Conservation (phyloP, 306 rosid genomes). For the Dalbergia oliveri region DNA sequence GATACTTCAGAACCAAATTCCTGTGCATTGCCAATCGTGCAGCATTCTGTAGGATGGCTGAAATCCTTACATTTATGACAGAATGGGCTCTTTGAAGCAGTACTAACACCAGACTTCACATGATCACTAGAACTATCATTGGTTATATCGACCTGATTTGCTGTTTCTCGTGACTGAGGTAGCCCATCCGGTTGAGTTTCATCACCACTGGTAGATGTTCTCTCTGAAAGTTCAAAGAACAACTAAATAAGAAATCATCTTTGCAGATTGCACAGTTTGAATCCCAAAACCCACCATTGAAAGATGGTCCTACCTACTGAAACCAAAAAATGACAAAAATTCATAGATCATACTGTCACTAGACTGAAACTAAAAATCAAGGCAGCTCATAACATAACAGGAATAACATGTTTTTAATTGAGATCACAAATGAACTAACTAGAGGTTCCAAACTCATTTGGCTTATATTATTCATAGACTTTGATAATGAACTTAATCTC, state of each 20-base stretch:
- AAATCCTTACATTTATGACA: conserved; percentile 71
- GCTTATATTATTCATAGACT: conserved; percentile 57
- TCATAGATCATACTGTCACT: conserved; percentile 13
- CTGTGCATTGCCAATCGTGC: conserved; percentile 52
- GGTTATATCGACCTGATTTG: conserved; percentile 59
- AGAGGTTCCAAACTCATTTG: conserved; percentile 57
- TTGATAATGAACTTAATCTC: conserved; percentile 55
- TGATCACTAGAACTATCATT: conserved; percentile 59
- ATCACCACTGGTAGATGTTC: conserved; percentile 46
- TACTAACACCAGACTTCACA: conserved; percentile 48
- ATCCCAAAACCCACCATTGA: conserved; percentile 42
- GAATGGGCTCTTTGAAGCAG: conserved; percentile 55
- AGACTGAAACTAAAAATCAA: conserved; percentile 31
- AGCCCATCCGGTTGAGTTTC: conserved; percentile 58
- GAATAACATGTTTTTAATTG: conserved; percentile 24
- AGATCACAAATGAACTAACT: conserved; percentile 65
- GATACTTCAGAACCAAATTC: conserved; percentile 61
- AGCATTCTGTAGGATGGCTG: conserved; percentile 69
- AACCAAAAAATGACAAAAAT: conserved; percentile 19
- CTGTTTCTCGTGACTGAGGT: conserved; percentile 53
- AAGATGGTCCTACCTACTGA: conserved; percentile 55
- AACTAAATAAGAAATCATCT: conserved; percentile 55
- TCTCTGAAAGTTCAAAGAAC: conserved; percentile 51
- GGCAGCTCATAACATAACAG: conserved; percentile 18
- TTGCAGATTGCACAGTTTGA: conserved; percentile 48